These are phyloP conservation scores for Pinus taeda DNA, from an alignment of 75 land plant genomes.

Conservation along the genomic window DNA sequence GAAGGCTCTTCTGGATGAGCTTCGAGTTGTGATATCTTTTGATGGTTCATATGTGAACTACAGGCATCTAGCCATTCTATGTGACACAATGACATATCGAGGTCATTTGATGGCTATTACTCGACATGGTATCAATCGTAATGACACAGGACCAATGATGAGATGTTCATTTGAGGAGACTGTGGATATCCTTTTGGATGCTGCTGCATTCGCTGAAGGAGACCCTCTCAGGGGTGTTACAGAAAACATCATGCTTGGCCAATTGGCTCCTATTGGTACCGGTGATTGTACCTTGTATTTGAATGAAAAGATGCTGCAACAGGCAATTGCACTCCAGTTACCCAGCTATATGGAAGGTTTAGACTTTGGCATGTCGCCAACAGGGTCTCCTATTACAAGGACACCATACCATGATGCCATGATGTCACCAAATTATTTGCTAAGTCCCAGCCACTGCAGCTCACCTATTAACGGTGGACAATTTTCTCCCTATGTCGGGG, in stretches of 20 bases:
- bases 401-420: conserved; percentile 74
- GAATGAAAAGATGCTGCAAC: conserved; percentile 93
- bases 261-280: conserved; percentile 98
- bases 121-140: conserved; percentile 91
- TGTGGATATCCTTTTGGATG: conserved; percentile 81
- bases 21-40: conserved; percentile 47
- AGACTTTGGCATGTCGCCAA: conserved; percentile 72
- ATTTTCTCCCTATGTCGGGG: conserved; percentile 95
- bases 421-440: conserved; percentile 76
- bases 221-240: conserved; percentile 94
- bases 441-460: conserved; percentile 47
- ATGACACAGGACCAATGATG: conserved; percentile 99
- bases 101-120: conserved; percentile 58
- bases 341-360: conserved; percentile 91
- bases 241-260: conserved; percentile 97
- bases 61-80: conserved; percentile 62
- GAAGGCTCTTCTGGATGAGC: conserved; percentile 72
- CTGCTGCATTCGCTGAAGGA: conserved; percentile 94
- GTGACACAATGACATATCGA: conserved; percentile 54
- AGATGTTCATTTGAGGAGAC: conserved; percentile 89
- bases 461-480: conserved; percentile 87
- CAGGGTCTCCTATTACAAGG: conserved; percentile 86
- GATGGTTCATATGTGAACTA: conserved; percentile 61
- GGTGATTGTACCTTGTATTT: conserved; percentile 68
- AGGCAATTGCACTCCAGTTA: conserved; percentile 92